These are phyloP conservation scores for Lentinula boryana DNA, from an alignment of 768 basidiomycete species.

Conservation along the genomic window DNA sequence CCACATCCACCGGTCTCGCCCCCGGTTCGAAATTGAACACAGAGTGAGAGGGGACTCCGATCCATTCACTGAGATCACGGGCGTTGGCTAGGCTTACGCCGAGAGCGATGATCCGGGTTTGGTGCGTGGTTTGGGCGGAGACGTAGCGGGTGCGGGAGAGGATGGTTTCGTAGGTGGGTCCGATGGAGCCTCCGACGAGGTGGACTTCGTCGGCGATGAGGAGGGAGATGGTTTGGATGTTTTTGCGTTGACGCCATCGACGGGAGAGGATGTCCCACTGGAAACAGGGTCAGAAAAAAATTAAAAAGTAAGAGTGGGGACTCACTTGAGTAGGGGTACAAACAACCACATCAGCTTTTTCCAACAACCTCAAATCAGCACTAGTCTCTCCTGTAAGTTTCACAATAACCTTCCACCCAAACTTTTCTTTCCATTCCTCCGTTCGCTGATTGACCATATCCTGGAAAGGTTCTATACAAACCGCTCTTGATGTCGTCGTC, in stretches of 20 bases:
- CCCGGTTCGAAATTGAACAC: constrained; percentile 98
- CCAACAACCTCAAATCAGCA: constrained; percentile 82
- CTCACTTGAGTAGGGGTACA: constrained; percentile 88
- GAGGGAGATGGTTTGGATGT: constrained; percentile 88
- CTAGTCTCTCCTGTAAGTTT: constrained; percentile 92
- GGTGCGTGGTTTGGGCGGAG: constrained; percentile 86
- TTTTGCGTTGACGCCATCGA: constrained; percentile 95
- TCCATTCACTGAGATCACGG: constrained; percentile 95
- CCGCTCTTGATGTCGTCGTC: constrained; percentile 60
- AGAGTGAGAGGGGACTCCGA: constrained; percentile 87
- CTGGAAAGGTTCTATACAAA: constrained; percentile 95
- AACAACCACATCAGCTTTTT: constrained; percentile 89
- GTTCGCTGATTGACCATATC: constrained; percentile 96
- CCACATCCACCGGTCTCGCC: constrained; percentile 96
- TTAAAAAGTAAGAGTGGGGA: constrained; percentile 7
- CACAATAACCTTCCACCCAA: constrained; percentile 88
- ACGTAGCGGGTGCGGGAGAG: constrained; percentile 97
- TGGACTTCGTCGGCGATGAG: constrained; percentile 96
- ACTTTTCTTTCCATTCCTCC: constrained; percentile 84
- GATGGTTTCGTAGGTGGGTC: constrained; percentile 96
- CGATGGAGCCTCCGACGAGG: constrained; percentile 89
- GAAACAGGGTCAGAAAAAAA: neutral
- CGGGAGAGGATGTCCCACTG: constrained; percentile 96
- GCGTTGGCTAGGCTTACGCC: constrained; percentile 95
- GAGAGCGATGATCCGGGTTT: constrained; percentile 92